A percentile compares a stretch with the other conserved stretches of the same genome.
phyloP scores from a whole-genome alignment of 2,329 filamentous ascomycete genomes.

The Dothideomycetes sp. region DNA sequence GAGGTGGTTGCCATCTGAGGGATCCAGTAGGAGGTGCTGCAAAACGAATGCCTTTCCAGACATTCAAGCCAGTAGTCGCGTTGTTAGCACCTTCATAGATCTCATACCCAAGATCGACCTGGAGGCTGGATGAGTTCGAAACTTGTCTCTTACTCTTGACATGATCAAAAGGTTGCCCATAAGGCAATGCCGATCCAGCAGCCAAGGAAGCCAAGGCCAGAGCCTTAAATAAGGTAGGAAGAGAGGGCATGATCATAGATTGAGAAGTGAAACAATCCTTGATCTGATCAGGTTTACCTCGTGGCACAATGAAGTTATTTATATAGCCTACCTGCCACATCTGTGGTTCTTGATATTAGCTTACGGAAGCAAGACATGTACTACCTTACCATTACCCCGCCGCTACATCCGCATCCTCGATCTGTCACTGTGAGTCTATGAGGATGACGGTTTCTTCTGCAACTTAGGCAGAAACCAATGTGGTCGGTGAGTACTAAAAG shows the following conservation, averaged over 20 bases:
- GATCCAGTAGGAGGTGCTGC: slow-evolving; percentile 19
- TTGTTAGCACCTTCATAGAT: slow-evolving; percentile 10
- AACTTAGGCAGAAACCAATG: too few species aligned
- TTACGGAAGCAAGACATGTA: too few species aligned
- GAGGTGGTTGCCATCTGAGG: slow-evolving; percentile 23
- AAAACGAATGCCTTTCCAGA: slow-evolving; percentile 20
- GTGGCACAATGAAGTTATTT: too few species aligned
- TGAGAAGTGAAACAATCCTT: background rate
- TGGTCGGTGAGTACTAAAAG: too few species aligned
- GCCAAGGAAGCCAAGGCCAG: slow-evolving; percentile 5
- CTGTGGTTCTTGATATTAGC: too few species aligned
- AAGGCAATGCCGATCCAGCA: slow-evolving; percentile 1
- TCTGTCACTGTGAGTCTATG: too few species aligned
- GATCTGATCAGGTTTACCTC: too few species aligned
- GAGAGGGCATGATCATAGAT: background rate
- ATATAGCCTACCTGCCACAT: too few species aligned
- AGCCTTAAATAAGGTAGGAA: background rate
- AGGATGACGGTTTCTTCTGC: too few species aligned
- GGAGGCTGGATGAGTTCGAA: background rate
- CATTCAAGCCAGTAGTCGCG: slow-evolving; percentile 7
- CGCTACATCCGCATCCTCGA: too few species aligned
- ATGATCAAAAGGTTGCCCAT: slow-evolving; percentile 10
- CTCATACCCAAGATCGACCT: slow-evolving; percentile 13
- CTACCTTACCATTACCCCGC: too few species aligned
- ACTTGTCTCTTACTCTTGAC: slow-evolving; percentile 10